Percentiles rank a stretch among this genome's conserved stretches.
Evolutionary conservation across 2,329 filamentous ascomycete genomes (phyloP).

Genomic region (Xylaria multiplex): DNA sequence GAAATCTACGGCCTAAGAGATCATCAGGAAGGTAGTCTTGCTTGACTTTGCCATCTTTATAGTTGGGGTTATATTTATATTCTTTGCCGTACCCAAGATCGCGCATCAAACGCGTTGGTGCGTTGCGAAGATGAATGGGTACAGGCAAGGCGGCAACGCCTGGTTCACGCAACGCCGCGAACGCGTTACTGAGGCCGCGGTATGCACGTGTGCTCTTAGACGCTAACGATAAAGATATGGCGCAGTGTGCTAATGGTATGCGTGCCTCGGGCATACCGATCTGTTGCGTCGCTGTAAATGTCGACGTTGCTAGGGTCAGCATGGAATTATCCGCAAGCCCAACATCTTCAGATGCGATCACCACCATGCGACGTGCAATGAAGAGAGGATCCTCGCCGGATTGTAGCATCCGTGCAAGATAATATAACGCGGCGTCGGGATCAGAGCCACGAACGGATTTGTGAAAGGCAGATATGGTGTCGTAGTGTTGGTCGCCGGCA

Average conservation of each 20-base stretch:
- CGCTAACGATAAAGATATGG: slow-evolving; percentile 81
- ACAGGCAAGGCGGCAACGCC: slow-evolving; percentile 84
- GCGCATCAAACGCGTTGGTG: slow-evolving; percentile 91
- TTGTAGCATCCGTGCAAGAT: slow-evolving; percentile 93
- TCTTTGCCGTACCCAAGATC: slow-evolving; percentile 89
- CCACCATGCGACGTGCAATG: slow-evolving; percentile 90
- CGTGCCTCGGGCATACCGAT: slow-evolving; percentile 95
- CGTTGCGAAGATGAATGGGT: slow-evolving; percentile 88
- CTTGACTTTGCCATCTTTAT: slow-evolving; percentile 78
- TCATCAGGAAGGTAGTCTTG: slow-evolving; percentile 92
- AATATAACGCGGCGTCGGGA: slow-evolving; percentile 89
- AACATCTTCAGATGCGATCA: slow-evolving; percentile 94
- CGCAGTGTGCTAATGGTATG: slow-evolving; percentile 88
- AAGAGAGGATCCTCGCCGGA: slow-evolving; percentile 94
- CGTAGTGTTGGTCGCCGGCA: slow-evolving; percentile 95
- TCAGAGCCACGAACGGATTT: slow-evolving; percentile 92
- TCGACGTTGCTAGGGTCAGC: slow-evolving; percentile 83
- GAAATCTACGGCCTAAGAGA: slow-evolving; percentile 74
- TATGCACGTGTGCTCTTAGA: slow-evolving; percentile 91
- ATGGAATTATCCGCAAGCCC: slow-evolving; percentile 88
- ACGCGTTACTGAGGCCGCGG: slow-evolving; percentile 81
- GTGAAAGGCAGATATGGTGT: slow-evolving; percentile 96
- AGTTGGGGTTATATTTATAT: slow-evolving; percentile 98
- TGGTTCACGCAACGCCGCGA: slow-evolving; percentile 81
- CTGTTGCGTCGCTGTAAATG: slow-evolving; percentile 89